phyloP scores from a whole-genome alignment of 2,329 filamentous ascomycete species.

The Coleophoma crateriformis region DNA sequence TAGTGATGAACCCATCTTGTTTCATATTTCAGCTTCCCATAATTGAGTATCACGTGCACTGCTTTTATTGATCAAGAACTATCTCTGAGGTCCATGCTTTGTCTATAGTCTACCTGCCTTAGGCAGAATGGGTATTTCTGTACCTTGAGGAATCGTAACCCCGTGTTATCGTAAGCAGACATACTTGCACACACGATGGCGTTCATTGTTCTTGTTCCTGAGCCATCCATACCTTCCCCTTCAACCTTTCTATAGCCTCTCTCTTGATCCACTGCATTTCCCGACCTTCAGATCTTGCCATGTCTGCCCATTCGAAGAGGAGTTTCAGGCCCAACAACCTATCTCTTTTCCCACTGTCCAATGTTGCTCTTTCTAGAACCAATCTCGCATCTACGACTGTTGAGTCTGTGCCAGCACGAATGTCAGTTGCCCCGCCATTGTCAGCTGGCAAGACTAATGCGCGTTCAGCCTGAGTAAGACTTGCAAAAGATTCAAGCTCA shows the following conservation, averaged over 20 bases:
- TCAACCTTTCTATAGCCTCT: constrained; percentile 49
- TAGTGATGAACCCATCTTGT: too few species aligned
- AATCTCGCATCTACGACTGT: constrained; percentile 60
- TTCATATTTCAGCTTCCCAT: too few species aligned
- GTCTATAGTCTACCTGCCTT: too few species aligned
- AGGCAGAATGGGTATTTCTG: too few species aligned
- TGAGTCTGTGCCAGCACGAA: constrained; percentile 44
- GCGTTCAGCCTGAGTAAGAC: constrained; percentile 51
- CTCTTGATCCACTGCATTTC: constrained; percentile 46
- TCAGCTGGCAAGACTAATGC: constrained; percentile 42
- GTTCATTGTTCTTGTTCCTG: too few species aligned
- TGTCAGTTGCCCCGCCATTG: constrained; percentile 31
- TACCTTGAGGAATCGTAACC: too few species aligned
- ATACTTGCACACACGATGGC: too few species aligned
- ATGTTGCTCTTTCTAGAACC: constrained; percentile 44
- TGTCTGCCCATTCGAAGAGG: constrained; percentile 63
- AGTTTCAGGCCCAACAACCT: constrained; percentile 56
- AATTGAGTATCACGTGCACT: too few species aligned
- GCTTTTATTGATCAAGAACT: too few species aligned
- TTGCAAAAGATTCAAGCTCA: constrained; percentile 45
- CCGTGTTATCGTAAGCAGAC: too few species aligned
- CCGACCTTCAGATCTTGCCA: constrained; percentile 31
- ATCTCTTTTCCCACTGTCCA: constrained; percentile 44
- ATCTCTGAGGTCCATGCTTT: too few species aligned
- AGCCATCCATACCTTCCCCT: constrained; percentile 40